phyloP scores from a whole-genome alignment of 768 basidiomycete species.

The Termitomyces sp. region DNA sequence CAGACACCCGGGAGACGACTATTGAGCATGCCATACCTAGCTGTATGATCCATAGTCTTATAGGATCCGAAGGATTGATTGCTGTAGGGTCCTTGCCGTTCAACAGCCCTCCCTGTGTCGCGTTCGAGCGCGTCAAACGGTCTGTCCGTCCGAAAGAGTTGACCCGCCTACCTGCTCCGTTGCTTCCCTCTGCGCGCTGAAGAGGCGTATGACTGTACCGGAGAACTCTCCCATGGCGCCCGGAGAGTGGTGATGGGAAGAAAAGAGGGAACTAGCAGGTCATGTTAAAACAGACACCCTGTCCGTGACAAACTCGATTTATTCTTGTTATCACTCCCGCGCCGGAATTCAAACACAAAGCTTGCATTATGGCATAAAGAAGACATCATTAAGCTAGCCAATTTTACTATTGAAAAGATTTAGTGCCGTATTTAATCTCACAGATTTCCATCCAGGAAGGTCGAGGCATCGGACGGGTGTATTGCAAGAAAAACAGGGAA shows the following conservation, averaged over 20 bases:
- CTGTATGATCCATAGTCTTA: slow-evolving; percentile 77
- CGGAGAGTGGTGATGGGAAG: not conserved
- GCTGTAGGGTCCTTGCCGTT: slow-evolving; percentile 68
- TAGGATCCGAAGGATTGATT: slow-evolving; percentile 62
- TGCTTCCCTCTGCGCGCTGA: slow-evolving; percentile 29
- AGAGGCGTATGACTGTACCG: slow-evolving; percentile 28
- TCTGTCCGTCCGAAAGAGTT: not conserved
- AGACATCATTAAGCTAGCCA: too few relatives aligned
- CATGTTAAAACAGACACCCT: not conserved
- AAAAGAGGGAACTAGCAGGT: not conserved
- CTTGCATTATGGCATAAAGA: too few relatives aligned
- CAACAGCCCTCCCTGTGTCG: slow-evolving; percentile 62
- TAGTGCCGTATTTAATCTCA: too few relatives aligned
- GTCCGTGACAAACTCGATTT: not conserved
- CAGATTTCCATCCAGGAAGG: too few relatives aligned
- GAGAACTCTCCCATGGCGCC: slow-evolving; percentile 34
- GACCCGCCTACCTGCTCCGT: slow-evolving; percentile 31
- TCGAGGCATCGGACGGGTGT: too few relatives aligned
- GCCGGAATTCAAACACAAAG: too few relatives aligned
- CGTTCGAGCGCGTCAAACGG: not conserved
- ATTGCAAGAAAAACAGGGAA: too few relatives aligned
- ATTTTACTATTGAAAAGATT: too few relatives aligned
- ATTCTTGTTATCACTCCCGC: not conserved
- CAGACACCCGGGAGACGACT: not conserved
- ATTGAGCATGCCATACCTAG: slow-evolving; percentile 42